phyloP scores from a whole-genome alignment of 306 rosid genomes.

The Quillaja saponaria region DNA sequence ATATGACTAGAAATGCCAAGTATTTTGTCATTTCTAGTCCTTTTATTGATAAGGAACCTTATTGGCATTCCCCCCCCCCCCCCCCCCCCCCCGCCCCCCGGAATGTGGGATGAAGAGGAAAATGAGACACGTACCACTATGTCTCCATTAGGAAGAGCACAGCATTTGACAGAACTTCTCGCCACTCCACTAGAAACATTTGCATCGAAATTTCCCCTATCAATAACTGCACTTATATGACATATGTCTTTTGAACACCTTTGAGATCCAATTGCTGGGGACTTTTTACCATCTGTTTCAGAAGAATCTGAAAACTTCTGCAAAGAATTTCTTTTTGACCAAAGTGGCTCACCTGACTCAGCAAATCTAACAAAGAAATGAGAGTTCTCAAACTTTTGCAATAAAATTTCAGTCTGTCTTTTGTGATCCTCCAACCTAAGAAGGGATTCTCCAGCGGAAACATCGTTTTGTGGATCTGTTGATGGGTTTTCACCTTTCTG shows the following conservation, averaged over 20 bases:
- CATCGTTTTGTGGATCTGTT: constrained; percentile 38
- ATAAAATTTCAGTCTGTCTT: constrained; percentile 57
- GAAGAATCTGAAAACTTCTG: constrained; percentile 31
- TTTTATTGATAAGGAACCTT: too few relatives aligned
- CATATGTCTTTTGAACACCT: constrained; percentile 42
- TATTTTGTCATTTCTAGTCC: too few relatives aligned
- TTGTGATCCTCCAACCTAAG: constrained; percentile 66
- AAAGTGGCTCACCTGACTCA: constrained; percentile 69
- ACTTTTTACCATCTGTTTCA: constrained; percentile 40
- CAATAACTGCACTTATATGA: constrained; percentile 55
- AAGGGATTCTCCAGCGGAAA: constrained; percentile 60
- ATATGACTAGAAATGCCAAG: too few relatives aligned
- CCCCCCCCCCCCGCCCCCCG: too few relatives aligned
- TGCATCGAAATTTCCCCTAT: constrained; percentile 78
- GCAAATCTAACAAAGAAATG: constrained; percentile 91
- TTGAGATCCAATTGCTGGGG: constrained; percentile 33
- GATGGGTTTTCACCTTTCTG: constrained; percentile 48
- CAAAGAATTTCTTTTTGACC: constrained; percentile 62
- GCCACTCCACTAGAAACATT: constrained; percentile 75
- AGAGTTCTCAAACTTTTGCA: constrained; percentile 80
- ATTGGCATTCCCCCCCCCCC: too few relatives aligned
- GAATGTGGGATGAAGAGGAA: constrained; percentile 21
- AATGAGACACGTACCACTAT: constrained; percentile 71
- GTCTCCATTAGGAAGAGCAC: constrained; percentile 86
- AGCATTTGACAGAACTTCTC: constrained; percentile 73